Evolutionary conservation across 2,329 filamentous ascomycete genomes (phyloP).

Genomic region (Thelonectria discophora): DNA sequence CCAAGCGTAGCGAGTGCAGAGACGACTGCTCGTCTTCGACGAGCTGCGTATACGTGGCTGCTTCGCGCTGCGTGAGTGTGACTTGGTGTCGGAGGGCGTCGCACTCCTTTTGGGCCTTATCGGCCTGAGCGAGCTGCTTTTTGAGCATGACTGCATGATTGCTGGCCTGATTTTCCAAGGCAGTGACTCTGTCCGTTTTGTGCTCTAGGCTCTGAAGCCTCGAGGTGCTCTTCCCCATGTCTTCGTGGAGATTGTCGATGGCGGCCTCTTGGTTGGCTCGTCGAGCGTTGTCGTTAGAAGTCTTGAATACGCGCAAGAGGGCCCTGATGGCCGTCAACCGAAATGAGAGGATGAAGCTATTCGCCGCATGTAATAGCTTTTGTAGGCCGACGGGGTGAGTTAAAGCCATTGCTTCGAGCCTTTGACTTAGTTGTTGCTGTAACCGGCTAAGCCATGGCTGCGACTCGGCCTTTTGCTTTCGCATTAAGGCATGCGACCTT

Average conservation of each 20-base stretch:
- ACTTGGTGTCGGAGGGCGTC: slow-evolving; percentile 19
- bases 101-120: not conserved
- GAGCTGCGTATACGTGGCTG: slow-evolving; percentile 3
- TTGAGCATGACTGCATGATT: not conserved
- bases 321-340: not conserved
- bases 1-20: not conserved
- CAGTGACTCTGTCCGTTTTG: not conserved
- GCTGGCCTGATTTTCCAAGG: not conserved
- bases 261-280: not conserved
- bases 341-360: slow-evolving; percentile 6
- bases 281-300: not conserved
- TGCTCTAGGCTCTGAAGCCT: slow-evolving; percentile 4
- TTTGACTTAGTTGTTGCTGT: slow-evolving; percentile 8
- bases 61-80: slow-evolving; percentile 12
- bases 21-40: slow-evolving; percentile 8
- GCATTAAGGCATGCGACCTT: not conserved
- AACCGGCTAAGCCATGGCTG: slow-evolving; percentile 16
- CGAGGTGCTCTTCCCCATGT: slow-evolving; percentile 3
- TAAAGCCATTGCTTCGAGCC: not conserved
- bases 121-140: slow-evolving; percentile 3
- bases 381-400: not conserved
- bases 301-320: not conserved
- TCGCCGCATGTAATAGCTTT: slow-evolving; percentile 8
- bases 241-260: slow-evolving; percentile 10
- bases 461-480: slow-evolving; percentile 1